These are phyloP conservation scores for Podospora fimiseda DNA, from an alignment of 495 filamentous ascomycete genomes.

Conservation along the genomic window DNA sequence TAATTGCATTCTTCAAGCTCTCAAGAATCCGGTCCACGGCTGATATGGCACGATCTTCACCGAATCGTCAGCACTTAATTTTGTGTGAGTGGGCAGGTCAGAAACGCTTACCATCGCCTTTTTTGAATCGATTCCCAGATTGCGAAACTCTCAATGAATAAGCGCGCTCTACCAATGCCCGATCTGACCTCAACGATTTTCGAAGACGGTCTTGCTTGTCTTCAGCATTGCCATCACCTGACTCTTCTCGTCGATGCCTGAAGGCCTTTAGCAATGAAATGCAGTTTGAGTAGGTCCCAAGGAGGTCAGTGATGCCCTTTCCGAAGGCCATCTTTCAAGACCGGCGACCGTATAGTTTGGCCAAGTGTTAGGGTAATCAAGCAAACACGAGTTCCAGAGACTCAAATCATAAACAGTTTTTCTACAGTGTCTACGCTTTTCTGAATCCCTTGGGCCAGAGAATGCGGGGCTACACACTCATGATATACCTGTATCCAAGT, in stretches of 20 bases:
- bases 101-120: conserved; percentile 28
- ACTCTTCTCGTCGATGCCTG: conserved; percentile 7
- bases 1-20: conserved; percentile 22
- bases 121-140: conserved; percentile 20
- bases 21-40: conserved; percentile 25
- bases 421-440: no score
- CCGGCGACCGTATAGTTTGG: neutral
- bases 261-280: conserved; percentile 28
- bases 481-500: no score
- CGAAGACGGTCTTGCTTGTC: conserved; percentile 30
- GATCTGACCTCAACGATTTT: conserved; percentile 25
- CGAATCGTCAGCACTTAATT: conserved; percentile 1
- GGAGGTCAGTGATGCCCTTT: conserved; percentile 23
- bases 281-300: conserved; percentile 34
- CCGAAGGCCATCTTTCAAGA: conserved; percentile 22
- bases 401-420: no score
- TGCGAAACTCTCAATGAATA: conserved; percentile 23
- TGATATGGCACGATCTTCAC: conserved; percentile 24
- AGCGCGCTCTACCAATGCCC: conserved; percentile 21
- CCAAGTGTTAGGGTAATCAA: neutral
- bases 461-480: no score
- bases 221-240: conserved; percentile 18
- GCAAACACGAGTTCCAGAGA: neutral
- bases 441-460: no score
- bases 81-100: neutral